phyloP scores from a whole-genome alignment of 331 rosid genomes.

The Telfairia occidentalis region DNA sequence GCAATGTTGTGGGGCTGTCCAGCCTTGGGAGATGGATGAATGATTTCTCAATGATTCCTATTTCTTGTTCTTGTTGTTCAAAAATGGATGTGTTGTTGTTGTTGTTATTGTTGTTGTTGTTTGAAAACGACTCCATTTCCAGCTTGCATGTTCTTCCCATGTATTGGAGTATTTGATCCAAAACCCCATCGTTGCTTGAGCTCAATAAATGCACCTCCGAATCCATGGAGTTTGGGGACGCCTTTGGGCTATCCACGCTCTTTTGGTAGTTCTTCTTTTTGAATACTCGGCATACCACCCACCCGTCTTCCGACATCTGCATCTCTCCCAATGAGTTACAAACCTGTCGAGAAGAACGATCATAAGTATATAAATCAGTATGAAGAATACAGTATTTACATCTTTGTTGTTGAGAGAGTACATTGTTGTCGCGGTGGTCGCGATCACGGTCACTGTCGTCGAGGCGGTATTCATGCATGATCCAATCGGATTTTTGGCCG shows the following conservation, averaged over 20 bases:
- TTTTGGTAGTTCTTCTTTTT: slow-evolving; percentile 78
- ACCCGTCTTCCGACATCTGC: slow-evolving; percentile 52
- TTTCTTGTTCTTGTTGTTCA: slow-evolving; percentile 28
- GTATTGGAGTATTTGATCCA: slow-evolving; percentile 71
- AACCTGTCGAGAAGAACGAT: slow-evolving; percentile 15
- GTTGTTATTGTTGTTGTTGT: slow-evolving; percentile 11
- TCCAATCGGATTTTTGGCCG: slow-evolving; percentile 54
- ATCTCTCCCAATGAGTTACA: slow-evolving; percentile 37
- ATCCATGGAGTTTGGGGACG: slow-evolving; percentile 9
- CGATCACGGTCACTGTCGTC: slow-evolving; percentile 29
- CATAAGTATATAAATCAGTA: neutral
- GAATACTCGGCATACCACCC: slow-evolving; percentile 95
- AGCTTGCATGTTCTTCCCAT: slow-evolving; percentile 62
- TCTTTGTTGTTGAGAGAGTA: too few relatives aligned
- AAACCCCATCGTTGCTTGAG: slow-evolving; percentile 37
- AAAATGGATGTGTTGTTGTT: slow-evolving; percentile 12
- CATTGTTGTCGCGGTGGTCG: slow-evolving; percentile 16
- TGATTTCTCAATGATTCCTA: slow-evolving; percentile 17
- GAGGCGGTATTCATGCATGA: slow-evolving; percentile 55
- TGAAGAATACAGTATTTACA: too few relatives aligned
- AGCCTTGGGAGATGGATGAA: slow-evolving; percentile 46
- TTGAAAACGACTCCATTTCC: slow-evolving; percentile 33
- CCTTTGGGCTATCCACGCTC: slow-evolving; percentile 53
- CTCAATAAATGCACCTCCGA: neutral
- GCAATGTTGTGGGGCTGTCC: slow-evolving; percentile 36